These are phyloP conservation scores for Penicillium vulpinum DNA, from an alignment of 2,329 filamentous ascomycete genomes.

Conservation along the genomic window DNA sequence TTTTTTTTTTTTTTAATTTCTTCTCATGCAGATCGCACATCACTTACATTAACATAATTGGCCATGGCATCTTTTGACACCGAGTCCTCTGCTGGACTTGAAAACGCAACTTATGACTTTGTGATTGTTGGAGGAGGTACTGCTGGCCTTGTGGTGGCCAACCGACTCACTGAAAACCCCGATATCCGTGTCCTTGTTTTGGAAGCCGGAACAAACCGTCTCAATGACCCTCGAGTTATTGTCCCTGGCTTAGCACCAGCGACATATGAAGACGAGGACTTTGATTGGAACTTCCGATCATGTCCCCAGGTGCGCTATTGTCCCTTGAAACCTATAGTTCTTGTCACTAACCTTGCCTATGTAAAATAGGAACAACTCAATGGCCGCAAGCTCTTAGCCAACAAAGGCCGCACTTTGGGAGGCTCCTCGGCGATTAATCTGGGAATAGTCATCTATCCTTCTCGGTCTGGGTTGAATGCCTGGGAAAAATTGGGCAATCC, in stretches of 20 bases:
- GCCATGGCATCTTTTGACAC: constrained; percentile 6
- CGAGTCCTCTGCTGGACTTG: neutral
- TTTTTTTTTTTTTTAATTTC: neutral
- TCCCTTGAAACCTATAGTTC: too few relatives aligned
- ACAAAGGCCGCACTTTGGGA: constrained; percentile 51
- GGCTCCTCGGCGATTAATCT: constrained; percentile 51
- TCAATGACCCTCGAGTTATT: constrained; percentile 16
- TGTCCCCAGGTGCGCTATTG: neutral
- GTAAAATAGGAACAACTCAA: constrained; percentile 30
- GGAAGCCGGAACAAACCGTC: constrained; percentile 24
- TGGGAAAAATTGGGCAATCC: constrained; percentile 49
- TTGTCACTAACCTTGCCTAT: neutral
- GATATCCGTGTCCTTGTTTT: constrained; percentile 23
- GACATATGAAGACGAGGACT: constrained; percentile 14
- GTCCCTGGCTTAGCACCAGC: constrained; percentile 11
- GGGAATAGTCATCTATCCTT: constrained; percentile 23
- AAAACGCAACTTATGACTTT: constrained; percentile 20
- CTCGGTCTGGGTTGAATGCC: constrained; percentile 42
- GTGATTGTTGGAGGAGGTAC: constrained; percentile 32
- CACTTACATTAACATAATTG: neutral
- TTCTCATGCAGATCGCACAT: neutral
- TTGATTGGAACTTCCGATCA: constrained; percentile 20
- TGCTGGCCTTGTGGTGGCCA: constrained; percentile 29
- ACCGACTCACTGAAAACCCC: constrained; percentile 27
- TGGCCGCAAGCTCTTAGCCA: constrained; percentile 42